Evolutionary conservation across 805 yeast genomes (phyloP), one percentile per base, ranked within the genome.

Genomic region (Myxozyma melibiosi): DNA sequence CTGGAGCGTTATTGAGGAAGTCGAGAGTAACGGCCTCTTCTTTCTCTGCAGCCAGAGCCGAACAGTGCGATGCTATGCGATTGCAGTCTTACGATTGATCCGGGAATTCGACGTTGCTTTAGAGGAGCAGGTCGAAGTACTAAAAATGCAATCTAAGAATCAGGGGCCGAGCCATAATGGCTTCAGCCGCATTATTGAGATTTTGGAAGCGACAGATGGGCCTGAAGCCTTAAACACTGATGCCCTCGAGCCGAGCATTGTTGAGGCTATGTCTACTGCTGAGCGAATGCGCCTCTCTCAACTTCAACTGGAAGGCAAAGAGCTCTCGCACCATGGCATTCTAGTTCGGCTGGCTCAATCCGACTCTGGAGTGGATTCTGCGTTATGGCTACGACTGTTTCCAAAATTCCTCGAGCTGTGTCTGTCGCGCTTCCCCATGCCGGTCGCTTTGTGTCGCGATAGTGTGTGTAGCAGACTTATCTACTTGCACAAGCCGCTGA

Each of bases 11-110:
- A 85, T 94, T 45, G 98, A 94, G 71, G 97, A 92, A 61, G 88
- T 92, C 8, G 99, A 94, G 71, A 97, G 99, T 0, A 89, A 91
- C 68, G 99, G 97, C 0, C 73, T 94, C 30, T 94, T 89, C 67
- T 92, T 95, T 67, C 74, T 94, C 22, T 88, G 96, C 66, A 88
- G 96, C 1, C 95, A 90, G 64, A 96, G 90, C 68, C 78, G 86
- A 41, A 77, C 80, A 24, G 80, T 89, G 11, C 77, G 99, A 52
- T 84, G 83, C 57, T 73, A 84, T 45, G 98, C 96, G 0, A 76
- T 91, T 1, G 79, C 85, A 4, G 84, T 95, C 7, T 72, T 94
- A 56, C 79, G 84, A 65, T 76, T 91, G 18, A 87, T 89, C 1
- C 90, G 89, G n/a, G 87, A 83, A 57, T 90, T 94, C 74, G 99